Base-by-base conservation (phyloP, 371 early-diverging fungal species). In the Rhizomucor pusillus region DNA sequence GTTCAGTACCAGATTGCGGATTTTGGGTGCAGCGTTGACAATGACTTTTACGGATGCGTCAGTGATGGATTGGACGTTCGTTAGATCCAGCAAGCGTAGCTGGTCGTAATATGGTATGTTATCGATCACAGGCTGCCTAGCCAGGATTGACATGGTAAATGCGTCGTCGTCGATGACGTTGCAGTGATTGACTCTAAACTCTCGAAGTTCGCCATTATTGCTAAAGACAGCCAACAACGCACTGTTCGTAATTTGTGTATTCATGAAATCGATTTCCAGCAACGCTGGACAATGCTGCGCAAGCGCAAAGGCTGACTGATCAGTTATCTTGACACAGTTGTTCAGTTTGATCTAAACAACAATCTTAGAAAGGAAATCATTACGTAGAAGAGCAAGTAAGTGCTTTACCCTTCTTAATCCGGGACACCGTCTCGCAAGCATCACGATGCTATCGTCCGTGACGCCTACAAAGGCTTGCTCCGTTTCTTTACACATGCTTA, bases 1-100 rank as follows among this genome's bases (percentile, higher is more conserved):
- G 52, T 83, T 82, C 35, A 86, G 54, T 13, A 80, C 66, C 6
- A 86, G 57, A 47, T 78, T 80, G 24, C 86, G 80, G 16, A 86
- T 67, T 45, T 79, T 80, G 6, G 86, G 81, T 14, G 84, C 80
- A 20, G 80, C 70, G 3, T 63, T 57, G 7, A 81, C 71, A 45
- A 86, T 75, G 29, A 60, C 59, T 34, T 71, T 63, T 1, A 86
- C 51, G 3, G 84, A 59, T 19, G 67, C 65, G 48, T 86, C 86
- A 16, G 83, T 82, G 40, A 86, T 68, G 23, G 62, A 59, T 1
- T 57, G 37, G 5, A 79, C 73, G 0, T 72, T 70, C 9, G 86
- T 82, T 59, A 86, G 59, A 37, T 84, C 84, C 22, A 86, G 60
- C n/a, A 84, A 67, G 1, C 86, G 73, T 3, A 86, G 71, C 40